A percentile compares a stretch with the other conserved stretches of the same genome.
These are phyloP conservation scores for Fusarium tuaranense DNA, from an alignment of 2,329 filamentous ascomycete species.

Conservation along the genomic window DNA sequence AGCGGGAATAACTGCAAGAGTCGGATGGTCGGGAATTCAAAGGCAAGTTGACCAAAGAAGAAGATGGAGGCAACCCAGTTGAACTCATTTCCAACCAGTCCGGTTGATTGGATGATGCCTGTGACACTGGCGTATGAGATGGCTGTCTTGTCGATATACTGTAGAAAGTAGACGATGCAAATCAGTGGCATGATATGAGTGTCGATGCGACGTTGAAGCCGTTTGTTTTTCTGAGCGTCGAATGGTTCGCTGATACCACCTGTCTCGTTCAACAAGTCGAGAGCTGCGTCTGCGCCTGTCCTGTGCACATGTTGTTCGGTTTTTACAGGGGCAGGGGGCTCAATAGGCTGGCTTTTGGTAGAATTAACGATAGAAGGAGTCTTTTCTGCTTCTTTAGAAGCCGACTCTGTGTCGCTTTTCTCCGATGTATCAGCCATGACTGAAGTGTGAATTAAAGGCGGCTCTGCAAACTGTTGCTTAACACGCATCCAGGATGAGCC, in stretches of 20 bases:
- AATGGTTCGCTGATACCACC: constrained; percentile 16
- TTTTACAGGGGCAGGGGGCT: not conserved
- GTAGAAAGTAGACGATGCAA: constrained; percentile 38
- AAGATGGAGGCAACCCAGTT: constrained; percentile 51
- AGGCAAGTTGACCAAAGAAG: constrained; percentile 51
- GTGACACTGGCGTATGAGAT: constrained; percentile 42
- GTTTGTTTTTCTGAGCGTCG: constrained; percentile 20
- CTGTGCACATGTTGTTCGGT: not conserved
- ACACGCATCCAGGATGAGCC: not conserved
- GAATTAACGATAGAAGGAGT: not conserved
- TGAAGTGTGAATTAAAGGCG: not conserved
- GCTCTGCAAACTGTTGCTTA: not conserved
- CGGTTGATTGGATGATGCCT: constrained; percentile 42
- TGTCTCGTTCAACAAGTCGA: constrained; percentile 30
- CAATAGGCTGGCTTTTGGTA: not conserved
- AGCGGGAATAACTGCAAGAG: constrained; percentile 54
- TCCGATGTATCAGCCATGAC: constrained; percentile 11
- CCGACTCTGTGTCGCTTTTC: not conserved
- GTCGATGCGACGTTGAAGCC: constrained; percentile 38
- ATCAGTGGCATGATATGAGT: constrained; percentile 40
- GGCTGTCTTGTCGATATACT: constrained; percentile 44
- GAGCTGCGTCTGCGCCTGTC: constrained; percentile 27
- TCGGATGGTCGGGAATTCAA: constrained; percentile 53
- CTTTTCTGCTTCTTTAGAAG: not conserved
- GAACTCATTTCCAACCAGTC: constrained; percentile 55